Evolutionary conservation across 805 yeast species (phyloP).

Genomic region (Ogataea haglerorum): DNA sequence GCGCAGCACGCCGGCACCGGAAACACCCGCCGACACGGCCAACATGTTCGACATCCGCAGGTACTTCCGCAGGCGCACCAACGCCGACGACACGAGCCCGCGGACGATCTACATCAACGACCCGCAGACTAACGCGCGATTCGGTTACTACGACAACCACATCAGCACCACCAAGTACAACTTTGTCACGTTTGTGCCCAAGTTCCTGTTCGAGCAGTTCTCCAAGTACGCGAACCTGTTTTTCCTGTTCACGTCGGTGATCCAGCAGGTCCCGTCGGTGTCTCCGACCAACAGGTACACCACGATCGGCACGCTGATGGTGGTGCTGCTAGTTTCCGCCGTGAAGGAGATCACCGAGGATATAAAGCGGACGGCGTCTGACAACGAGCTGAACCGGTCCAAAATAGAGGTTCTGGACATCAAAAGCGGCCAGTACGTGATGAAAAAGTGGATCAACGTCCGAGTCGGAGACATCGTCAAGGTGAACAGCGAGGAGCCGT

Average conservation of each 20-base stretch:
- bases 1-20: constrained; percentile 15
- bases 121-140: constrained; percentile 47
- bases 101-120: constrained; percentile 70
- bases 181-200: constrained; percentile 87
- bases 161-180: constrained; percentile 95
- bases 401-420: constrained; percentile 62
- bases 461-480: constrained; percentile 88
- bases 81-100: constrained; percentile 40
- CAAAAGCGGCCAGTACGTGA: constrained; percentile 55
- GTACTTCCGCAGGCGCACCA: constrained; percentile 19
- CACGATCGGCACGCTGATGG: constrained; percentile 83
- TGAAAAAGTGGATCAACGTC: constrained; percentile 80
- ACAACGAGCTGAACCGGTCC: constrained; percentile 78
- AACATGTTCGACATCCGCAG: constrained; percentile 31
- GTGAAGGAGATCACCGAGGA: constrained; percentile 90
- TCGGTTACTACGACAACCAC: constrained; percentile 72
- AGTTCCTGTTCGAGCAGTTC: constrained; percentile 93
- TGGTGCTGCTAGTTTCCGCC: constrained; percentile 88
- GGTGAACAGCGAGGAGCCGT: constrained; percentile 80
- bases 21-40: constrained; percentile 19
- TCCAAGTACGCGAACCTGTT: constrained; percentile 95
- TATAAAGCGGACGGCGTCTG: constrained; percentile 81
- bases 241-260: constrained; percentile 84
- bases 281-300: constrained; percentile 96
- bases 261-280: constrained; percentile 96